phyloP scores from a whole-genome alignment of 352 stramenopile species.

The Aphanomyces astaci region DNA sequence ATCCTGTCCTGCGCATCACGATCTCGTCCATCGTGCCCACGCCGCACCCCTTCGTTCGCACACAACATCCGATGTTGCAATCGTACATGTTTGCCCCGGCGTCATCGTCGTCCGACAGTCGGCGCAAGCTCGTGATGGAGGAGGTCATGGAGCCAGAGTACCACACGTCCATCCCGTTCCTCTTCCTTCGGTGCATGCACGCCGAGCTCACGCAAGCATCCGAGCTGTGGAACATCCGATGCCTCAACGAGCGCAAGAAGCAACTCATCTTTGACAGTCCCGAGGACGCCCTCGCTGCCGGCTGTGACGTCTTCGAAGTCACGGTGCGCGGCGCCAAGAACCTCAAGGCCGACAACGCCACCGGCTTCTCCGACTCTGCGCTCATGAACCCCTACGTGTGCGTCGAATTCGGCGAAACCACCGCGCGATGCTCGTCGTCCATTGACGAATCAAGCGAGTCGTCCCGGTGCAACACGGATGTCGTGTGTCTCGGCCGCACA shows the following conservation, averaged over 20 bases:
- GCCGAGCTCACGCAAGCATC: neutral
- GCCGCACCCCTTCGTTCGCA: neutral
- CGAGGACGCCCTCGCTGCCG: neutral
- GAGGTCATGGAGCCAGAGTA: constrained; percentile 15
- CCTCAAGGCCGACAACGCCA: constrained; percentile 5
- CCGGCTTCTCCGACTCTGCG: neutral
- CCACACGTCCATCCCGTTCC: neutral
- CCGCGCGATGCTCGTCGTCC: neutral
- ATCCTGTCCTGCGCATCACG: neutral
- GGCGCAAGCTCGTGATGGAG: constrained; percentile 1
- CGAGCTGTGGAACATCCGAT: constrained; percentile 17
- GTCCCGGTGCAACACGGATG: neutral
- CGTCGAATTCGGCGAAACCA: constrained; percentile 15
- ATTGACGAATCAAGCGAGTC: neutral
- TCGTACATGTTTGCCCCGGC: constrained; percentile 5
- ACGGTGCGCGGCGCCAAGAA: neutral
- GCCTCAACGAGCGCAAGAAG: constrained; percentile 18
- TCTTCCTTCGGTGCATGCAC: constrained; percentile 11
- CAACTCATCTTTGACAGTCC: constrained; percentile 1
- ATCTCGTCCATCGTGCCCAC: neutral
- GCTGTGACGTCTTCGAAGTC: constrained; percentile 18
- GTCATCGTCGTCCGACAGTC: neutral
- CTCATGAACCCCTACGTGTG: constrained; percentile 10
- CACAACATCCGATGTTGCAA: neutral
- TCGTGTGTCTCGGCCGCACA: neutral